Base-by-base conservation (phyloP, 805 yeast species). In the Barnettozyma botsteinii region DNA sequence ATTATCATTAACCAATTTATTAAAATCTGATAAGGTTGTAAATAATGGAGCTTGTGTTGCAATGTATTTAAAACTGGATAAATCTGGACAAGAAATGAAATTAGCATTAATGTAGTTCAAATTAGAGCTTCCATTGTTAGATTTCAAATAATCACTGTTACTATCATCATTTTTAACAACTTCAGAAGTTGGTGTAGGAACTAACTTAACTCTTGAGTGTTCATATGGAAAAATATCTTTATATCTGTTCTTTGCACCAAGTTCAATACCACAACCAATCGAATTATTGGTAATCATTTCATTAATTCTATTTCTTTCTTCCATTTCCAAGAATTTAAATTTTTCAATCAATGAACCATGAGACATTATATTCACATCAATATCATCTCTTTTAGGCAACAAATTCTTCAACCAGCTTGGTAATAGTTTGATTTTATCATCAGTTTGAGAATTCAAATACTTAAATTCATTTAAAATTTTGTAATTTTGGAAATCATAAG, bases 11-110 rank as follows among this genome's bases (percentile, higher is more conserved):
- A 85, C 71, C 64, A 88, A 77, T 41, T 81, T 82, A 82, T 94
- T 88, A 53, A 91, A 89, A 58, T 91, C 96, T 17, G 77, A 79
- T 20, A 81, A 70, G 0, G 98, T 91, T 28, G 72, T 71, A 3
- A 57, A 59, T 43, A 85, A 60, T 3, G 98, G 98, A 2, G 96
- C 98, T 59, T 91, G 96, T 1, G 94, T 75, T 0, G 95, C 96
- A 51, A 89, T 85, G 55, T 81, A 84, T 30, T 72, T 70, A 29
- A 62, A 43, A 5, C 52, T 36, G 2, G 49, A 38, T 7, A 48
- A 20, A 2, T 42, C 41, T 21, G 57, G 55, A 20, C 57, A 51
- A 10, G 47, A 47, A 34, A 85, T 61, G 62, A 85, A 83, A 19
- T 89, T 85, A 0, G 98, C 98, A 62, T 89, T 89, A 52, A 89